Conservation (phyloP, 495 filamentous ascomycete species). For the Hypoxylon lenormandii region DNA sequence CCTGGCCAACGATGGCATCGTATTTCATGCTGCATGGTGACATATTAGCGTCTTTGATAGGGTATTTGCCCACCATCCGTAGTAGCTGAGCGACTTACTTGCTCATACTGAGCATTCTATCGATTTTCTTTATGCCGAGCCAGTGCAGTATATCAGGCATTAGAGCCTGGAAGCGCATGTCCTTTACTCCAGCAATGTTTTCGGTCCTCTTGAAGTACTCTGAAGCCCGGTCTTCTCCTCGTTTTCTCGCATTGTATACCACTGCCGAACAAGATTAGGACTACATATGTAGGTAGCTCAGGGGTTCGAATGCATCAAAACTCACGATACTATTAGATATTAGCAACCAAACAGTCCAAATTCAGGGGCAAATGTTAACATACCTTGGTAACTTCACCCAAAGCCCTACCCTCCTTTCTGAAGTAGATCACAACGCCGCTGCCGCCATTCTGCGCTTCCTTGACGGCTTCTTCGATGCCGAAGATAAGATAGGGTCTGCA, state of each 20-base stretch:
- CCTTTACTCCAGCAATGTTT: constrained; percentile 96
- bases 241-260: constrained; percentile 94
- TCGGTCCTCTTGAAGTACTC: constrained; percentile 98
- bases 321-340: constrained; percentile 61
- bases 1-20: constrained; percentile 95
- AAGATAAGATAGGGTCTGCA: constrained; percentile 97
- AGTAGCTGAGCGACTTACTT: constrained; percentile 69
- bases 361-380: constrained; percentile 27
- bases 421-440: constrained; percentile 99
- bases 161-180: constrained; percentile 99
- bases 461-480: constrained; percentile 95
- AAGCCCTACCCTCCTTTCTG: constrained; percentile 93
- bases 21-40: constrained; percentile 83
- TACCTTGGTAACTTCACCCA: constrained; percentile 97
- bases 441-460: constrained; percentile 93
- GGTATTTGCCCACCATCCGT: constrained; percentile 15
- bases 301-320: constrained; percentile 11
- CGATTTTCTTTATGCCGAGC: constrained; percentile 98
- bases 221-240: constrained; percentile 86
- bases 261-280: constrained; percentile 62
- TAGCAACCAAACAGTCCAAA: constrained; percentile 24
- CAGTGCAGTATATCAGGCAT: constrained; percentile 99
- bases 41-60: constrained; percentile 31
- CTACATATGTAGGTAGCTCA: too few relatives aligned
- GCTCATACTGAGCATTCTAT: constrained; percentile 98